phyloP scores from a whole-genome alignment of 2,329 filamentous ascomycete genomes.

The Trichocomaceae sp. region DNA sequence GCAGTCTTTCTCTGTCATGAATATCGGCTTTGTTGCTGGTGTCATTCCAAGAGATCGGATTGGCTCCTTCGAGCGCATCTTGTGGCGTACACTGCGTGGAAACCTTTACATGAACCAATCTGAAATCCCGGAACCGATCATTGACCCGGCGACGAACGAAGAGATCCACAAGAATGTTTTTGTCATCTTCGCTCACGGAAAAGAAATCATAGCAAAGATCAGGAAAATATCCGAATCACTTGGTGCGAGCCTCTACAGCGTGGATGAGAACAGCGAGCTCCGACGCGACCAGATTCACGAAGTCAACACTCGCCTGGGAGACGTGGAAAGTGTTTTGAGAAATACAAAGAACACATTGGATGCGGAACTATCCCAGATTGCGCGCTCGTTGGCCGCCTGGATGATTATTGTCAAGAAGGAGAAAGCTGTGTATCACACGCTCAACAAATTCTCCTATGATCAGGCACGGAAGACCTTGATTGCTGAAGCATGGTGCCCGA shows the following conservation, averaged over 20 bases:
- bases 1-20: slow-evolving; percentile 91
- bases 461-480: slow-evolving; percentile 92
- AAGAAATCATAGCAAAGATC: slow-evolving; percentile 97
- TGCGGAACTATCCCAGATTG: slow-evolving; percentile 88
- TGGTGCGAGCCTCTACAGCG: slow-evolving; percentile 89
- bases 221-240: slow-evolving; percentile 98
- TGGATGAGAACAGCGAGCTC: slow-evolving; percentile 95
- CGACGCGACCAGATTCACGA: slow-evolving; percentile 94
- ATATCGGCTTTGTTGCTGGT: slow-evolving; percentile 96
- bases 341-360: slow-evolving; percentile 95
- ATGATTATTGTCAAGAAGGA: slow-evolving; percentile 98
- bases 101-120: slow-evolving; percentile 99
- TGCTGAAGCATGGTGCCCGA: slow-evolving; percentile 95
- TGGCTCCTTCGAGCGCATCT: slow-evolving; percentile 89
- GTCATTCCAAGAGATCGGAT: slow-evolving; percentile 92
- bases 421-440: slow-evolving; percentile 91
- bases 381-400: slow-evolving; percentile 87
- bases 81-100: slow-evolving; percentile 93
- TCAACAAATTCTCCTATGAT: slow-evolving; percentile 96
- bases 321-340: slow-evolving; percentile 83
- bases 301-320: slow-evolving; percentile 86
- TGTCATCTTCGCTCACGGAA: slow-evolving; percentile 97
- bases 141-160: slow-evolving; percentile 90
- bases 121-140: slow-evolving; percentile 87
- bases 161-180: slow-evolving; percentile 95